Evolutionary conservation across 495 filamentous ascomycete species (phyloP).

Genomic region (Penicillium cataractarum): DNA sequence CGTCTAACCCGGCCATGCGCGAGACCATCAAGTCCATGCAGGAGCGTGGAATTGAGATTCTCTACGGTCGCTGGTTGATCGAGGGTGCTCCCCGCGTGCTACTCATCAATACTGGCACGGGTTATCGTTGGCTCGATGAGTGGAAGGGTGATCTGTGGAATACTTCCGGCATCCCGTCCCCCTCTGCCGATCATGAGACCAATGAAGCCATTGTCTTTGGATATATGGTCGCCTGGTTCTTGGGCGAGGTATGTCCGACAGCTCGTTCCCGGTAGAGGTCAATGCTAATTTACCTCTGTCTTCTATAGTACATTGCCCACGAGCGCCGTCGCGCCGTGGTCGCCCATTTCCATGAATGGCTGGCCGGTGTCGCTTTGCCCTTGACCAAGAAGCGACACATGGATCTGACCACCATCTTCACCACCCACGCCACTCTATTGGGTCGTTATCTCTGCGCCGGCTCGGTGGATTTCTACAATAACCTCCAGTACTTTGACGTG

Average conservation of each 20-base stretch:
- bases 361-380: conserved; percentile 93
- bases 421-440: conserved; percentile 92
- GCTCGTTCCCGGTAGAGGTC: too few relatives aligned
- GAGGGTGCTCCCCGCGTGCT: conserved; percentile 93
- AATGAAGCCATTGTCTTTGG: conserved; percentile 98
- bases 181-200: conserved; percentile 89
- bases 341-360: conserved; percentile 98
- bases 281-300: neutral
- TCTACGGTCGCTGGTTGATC: conserved; percentile 97
- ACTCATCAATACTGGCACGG: conserved; percentile 92
- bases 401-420: conserved; percentile 98
- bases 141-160: conserved; percentile 98
- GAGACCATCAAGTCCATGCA: conserved; percentile 88
- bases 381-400: conserved; percentile 90
- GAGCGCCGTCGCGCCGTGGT: conserved; percentile 89
- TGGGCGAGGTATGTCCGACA: conserved; percentile 76
- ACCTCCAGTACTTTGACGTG: conserved; percentile 95
- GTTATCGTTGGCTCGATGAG: conserved; percentile 87
- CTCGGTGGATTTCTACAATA: conserved; percentile 99
- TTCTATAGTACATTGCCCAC: conserved; percentile 80
- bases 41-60: conserved; percentile 82
- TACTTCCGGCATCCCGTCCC: conserved; percentile 86
- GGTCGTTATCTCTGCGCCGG: conserved; percentile 96
- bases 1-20: conserved; percentile 76
- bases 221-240: conserved; percentile 96